Conservation (phyloP, 2,329 filamentous ascomycete species). For the Penicillium sp. region DNA sequence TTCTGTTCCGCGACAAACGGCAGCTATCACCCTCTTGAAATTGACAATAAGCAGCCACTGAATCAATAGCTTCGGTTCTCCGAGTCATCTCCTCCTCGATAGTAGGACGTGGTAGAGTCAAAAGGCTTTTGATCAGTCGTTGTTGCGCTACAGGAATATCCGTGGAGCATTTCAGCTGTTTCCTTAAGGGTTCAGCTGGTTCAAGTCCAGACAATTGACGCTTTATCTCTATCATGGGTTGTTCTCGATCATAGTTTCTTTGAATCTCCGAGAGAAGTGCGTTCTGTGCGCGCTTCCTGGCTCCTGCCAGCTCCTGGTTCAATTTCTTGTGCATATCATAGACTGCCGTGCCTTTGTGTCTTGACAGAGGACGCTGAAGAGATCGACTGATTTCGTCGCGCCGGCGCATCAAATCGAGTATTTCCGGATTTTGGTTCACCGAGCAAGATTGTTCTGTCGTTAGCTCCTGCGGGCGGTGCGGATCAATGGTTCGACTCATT, state of each 20-base stretch:
- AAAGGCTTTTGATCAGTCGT: constrained; percentile 25
- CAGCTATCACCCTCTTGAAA: constrained; percentile 15
- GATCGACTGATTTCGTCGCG: constrained; percentile 8
- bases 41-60: constrained; percentile 25
- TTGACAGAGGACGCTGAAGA: constrained; percentile 5
- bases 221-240: too few relatives aligned
- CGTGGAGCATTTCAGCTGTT: constrained; percentile 14
- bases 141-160: constrained; percentile 24
- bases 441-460: constrained; percentile 21
- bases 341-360: constrained; percentile 5
- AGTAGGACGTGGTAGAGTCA: constrained; percentile 26
- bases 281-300: constrained; percentile 3
- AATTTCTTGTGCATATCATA: constrained; percentile 13
- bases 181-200: constrained; percentile 10
- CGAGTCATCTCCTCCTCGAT: constrained; percentile 21
- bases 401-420: constrained; percentile 9
- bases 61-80: constrained; percentile 28
- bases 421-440: constrained; percentile 20
- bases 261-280: constrained; percentile 16
- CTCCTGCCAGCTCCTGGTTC: background rate
- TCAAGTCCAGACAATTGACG: background rate
- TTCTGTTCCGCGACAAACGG: too few relatives aligned
- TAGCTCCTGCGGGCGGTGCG: constrained; percentile 17
- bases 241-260: constrained; percentile 11
- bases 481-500: constrained; percentile 27